Conservation (phyloP, 83 land plant species). For the Picea abies region DNA sequence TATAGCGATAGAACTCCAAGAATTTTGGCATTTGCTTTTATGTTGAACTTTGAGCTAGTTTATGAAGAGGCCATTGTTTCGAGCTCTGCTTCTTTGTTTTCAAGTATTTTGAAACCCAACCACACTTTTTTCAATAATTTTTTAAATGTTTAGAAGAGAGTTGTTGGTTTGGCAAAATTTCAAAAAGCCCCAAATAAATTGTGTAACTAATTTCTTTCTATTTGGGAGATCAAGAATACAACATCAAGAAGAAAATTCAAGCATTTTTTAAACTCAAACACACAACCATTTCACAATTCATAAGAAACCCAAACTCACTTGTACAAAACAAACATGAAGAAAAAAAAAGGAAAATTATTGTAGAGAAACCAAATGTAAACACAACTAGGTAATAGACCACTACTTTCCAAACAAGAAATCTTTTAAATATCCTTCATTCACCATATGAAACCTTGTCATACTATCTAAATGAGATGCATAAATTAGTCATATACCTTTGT, state of each 20-base stretch:
- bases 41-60: too few species aligned
- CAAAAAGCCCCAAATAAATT: neutral
- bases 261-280: neutral
- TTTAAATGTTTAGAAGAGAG: neutral
- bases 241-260: neutral
- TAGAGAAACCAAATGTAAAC: too few species aligned
- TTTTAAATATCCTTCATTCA: neutral
- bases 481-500: slow-evolving; percentile 8
- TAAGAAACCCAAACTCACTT: too few species aligned
- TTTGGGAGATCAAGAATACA: neutral
- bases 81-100: too few species aligned
- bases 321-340: too few species aligned
- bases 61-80: too few species aligned
- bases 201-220: neutral
- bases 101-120: too few species aligned
- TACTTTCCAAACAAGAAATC: too few species aligned
- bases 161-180: neutral
- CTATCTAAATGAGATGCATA: neutral
- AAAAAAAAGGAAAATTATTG: too few species aligned
- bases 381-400: too few species aligned
- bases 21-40: too few species aligned
- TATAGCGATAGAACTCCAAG: too few species aligned
- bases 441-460: neutral
- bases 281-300: neutral
- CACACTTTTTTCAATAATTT: neutral